These are phyloP conservation scores for Ophiocordyceps unilateralis DNA, from an alignment of 2,329 filamentous ascomycete species.

Conservation along the genomic window DNA sequence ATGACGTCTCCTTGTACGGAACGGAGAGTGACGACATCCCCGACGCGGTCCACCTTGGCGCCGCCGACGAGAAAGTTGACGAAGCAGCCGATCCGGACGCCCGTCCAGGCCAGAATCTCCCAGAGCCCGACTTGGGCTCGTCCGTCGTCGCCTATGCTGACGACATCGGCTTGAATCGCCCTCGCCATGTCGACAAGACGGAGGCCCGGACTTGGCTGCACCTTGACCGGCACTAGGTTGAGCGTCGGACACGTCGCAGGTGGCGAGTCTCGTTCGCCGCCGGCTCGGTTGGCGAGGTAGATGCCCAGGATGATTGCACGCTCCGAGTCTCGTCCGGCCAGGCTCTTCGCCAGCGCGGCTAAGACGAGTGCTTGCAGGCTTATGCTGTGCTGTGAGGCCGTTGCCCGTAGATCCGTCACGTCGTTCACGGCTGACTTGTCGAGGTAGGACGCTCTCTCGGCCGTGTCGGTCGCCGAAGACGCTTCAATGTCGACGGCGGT, in stretches of 20 bases:
- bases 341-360: slow-evolving; percentile 43
- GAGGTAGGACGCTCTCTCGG: slow-evolving; percentile 18
- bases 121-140: slow-evolving; percentile 44
- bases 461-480: neutral
- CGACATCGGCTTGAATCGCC: slow-evolving; percentile 51
- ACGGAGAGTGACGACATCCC: no score
- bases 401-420: slow-evolving; percentile 11
- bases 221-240: slow-evolving; percentile 57
- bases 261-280: slow-evolving; percentile 28
- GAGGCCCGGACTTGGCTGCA: slow-evolving; percentile 19
- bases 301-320: slow-evolving; percentile 48
- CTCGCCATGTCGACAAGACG: slow-evolving; percentile 33
- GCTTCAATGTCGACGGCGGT: neutral
- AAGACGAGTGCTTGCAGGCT: slow-evolving; percentile 62
- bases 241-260: slow-evolving; percentile 48
- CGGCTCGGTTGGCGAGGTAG: slow-evolving; percentile 64
- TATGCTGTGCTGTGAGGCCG: slow-evolving; percentile 35
- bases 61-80: slow-evolving; percentile 63
- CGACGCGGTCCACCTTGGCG: no score
- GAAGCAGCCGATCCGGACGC: slow-evolving; percentile 50
- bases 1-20: neutral
- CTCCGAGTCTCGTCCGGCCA: slow-evolving; percentile 16
- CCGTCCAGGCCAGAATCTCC: slow-evolving; percentile 63
- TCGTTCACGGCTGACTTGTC: slow-evolving; percentile 26
- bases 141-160: slow-evolving; percentile 32